phyloP scores from a whole-genome alignment of 768 basidiomycete genomes.

The Tremella mesenterica region DNA sequence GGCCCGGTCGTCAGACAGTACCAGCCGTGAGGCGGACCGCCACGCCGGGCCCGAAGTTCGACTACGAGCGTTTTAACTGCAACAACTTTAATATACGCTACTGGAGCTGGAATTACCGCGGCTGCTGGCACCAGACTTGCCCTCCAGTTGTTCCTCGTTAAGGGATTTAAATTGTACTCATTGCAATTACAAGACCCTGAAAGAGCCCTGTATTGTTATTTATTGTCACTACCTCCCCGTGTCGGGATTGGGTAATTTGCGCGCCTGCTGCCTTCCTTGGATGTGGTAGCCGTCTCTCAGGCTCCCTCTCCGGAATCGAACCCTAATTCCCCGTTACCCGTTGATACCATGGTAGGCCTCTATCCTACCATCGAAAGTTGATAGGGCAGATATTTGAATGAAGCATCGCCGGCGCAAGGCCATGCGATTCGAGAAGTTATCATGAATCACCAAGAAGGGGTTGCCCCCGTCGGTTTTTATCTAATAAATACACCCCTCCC shows the following conservation, averaged over 20 bases:
- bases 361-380: conserved; percentile 69
- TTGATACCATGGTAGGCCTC: conserved; percentile 69
- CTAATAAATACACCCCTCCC: conserved; percentile 66
- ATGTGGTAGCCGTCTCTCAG: no score
- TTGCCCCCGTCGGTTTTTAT: conserved; percentile 55
- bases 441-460: conserved; percentile 58
- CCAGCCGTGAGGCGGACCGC: conserved; percentile 59
- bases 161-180: conserved; percentile 50
- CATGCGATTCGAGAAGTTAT: conserved; percentile 66
- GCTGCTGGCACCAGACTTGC: conserved; percentile 50
- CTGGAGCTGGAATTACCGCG: conserved; percentile 43
- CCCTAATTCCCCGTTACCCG: conserved; percentile 67
- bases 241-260: conserved; percentile 34
- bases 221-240: conserved; percentile 49
- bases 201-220: conserved; percentile 49
- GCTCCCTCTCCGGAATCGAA: no score
- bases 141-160: conserved; percentile 51
- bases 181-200: conserved; percentile 49
- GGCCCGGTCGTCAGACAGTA: conserved; percentile 58
- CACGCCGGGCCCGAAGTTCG: conserved; percentile 53
- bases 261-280: no score
- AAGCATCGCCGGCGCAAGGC: conserved; percentile 64
- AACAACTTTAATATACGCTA: conserved; percentile 49
- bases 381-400: conserved; percentile 65
- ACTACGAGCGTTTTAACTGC: conserved; percentile 49